These are phyloP conservation scores for Populus hybrid DNA, from an alignment of 441 rosid genomes.

Conservation along the genomic window DNA sequence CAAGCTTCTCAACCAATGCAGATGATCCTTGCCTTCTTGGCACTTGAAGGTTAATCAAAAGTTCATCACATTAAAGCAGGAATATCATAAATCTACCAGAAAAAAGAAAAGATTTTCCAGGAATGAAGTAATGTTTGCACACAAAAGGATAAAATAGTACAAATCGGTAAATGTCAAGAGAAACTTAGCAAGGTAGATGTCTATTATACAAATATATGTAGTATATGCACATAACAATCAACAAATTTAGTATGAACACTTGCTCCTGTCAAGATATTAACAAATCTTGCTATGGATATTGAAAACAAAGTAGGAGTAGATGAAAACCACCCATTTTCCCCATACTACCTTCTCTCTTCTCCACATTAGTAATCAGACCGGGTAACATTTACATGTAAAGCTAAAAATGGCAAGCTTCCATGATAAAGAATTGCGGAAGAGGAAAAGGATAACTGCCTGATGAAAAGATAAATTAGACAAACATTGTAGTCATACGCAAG, in stretches of 20 bases:
- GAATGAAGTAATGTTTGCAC: background rate
- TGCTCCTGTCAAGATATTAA: background rate
- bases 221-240: background rate
- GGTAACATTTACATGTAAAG: background rate
- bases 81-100: background rate
- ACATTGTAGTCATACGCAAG: background rate
- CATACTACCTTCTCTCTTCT: background rate
- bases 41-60: background rate
- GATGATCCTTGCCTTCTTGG: background rate
- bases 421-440: constrained; percentile 20
- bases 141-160: background rate
- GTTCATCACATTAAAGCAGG: background rate
- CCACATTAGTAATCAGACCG: background rate
- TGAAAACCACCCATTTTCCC: background rate
- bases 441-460: background rate
- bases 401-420: background rate
- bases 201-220: background rate
- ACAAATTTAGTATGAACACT: background rate
- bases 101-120: background rate
- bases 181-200: background rate
- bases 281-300: constrained; percentile 6
- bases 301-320: background rate
- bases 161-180: background rate
- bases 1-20: background rate
- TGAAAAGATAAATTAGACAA: background rate